Conservation (phyloP, 805 yeast genomes). For the Kuraishia ogatae region DNA sequence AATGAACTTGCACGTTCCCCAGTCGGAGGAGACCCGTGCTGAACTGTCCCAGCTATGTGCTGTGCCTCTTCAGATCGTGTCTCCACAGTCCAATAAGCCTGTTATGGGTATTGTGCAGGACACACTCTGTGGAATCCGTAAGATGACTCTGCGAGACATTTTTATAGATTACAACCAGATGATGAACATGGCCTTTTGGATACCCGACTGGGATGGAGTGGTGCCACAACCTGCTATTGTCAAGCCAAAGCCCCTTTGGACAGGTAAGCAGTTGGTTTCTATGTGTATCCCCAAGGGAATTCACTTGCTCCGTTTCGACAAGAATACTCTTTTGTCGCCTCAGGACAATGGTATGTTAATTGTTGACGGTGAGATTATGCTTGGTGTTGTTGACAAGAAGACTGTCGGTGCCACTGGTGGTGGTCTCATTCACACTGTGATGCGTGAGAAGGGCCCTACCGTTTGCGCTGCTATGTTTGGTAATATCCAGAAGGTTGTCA, state of each 20-base stretch:
- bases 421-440: constrained; percentile 93
- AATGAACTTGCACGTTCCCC: constrained; percentile 99
- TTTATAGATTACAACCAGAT: constrained; percentile 90
- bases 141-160: constrained; percentile 84
- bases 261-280: constrained; percentile 92
- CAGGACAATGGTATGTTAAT: constrained; percentile 94
- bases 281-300: constrained; percentile 95
- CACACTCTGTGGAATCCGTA: constrained; percentile 94
- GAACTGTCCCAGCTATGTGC: constrained; percentile 93
- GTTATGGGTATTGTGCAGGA: constrained; percentile 99
- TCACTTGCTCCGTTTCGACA: constrained; percentile 89
- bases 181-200: constrained; percentile 95
- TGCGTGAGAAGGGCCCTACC: constrained; percentile 94
- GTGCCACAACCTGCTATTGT: constrained; percentile 92
- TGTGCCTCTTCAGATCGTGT: constrained; percentile 94
- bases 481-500: constrained; percentile 89
- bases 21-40: constrained; percentile 95
- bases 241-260: constrained; percentile 95
- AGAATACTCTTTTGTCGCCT: constrained; percentile 75
- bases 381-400: constrained; percentile 96
- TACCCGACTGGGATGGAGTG: constrained; percentile 97
- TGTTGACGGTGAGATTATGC: constrained; percentile 91
- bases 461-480: constrained; percentile 87
- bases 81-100: constrained; percentile 97
- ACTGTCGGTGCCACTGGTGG: constrained; percentile 99